phyloP scores from a whole-genome alignment of 495 filamentous ascomycete genomes.

The Terfezia claveryi region DNA sequence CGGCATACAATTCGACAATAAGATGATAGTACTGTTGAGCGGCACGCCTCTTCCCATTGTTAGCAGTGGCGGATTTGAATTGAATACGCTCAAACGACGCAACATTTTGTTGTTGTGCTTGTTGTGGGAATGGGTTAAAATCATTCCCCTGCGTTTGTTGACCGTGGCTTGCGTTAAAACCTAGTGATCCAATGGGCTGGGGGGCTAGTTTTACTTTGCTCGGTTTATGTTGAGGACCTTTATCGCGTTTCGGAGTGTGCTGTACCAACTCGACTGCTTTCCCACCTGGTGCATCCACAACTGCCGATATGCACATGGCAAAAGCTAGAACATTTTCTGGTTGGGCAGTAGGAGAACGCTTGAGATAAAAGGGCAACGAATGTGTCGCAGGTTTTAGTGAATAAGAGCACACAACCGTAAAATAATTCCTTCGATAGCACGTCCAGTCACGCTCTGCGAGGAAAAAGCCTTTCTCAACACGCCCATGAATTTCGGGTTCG shows the following conservation, averaged over 20 bases:
- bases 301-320: slow-evolving; percentile 70
- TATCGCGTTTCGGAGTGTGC: slow-evolving; percentile 88
- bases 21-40: slow-evolving; percentile 90
- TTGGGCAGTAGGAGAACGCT: slow-evolving; percentile 15
- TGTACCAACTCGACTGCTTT: slow-evolving; percentile 77
- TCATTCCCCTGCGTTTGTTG: neutral
- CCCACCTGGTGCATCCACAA: slow-evolving; percentile 53
- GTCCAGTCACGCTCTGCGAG: slow-evolving; percentile 74
- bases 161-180: slow-evolving; percentile 2
- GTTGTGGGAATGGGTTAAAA: neutral
- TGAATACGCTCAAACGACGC: slow-evolving; percentile 83
- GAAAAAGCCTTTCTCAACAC: slow-evolving; percentile 89
- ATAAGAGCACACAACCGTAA: slow-evolving; percentile 69
- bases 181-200: slow-evolving; percentile 24
- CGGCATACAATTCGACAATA: slow-evolving; percentile 69
- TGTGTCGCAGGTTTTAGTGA: slow-evolving; percentile 33
- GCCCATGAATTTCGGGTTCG: slow-evolving; percentile 55
- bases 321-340: slow-evolving; percentile 39
- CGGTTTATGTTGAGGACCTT: slow-evolving; percentile 66
- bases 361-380: slow-evolving; percentile 27
- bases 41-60: slow-evolving; percentile 81
- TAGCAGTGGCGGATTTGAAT: slow-evolving; percentile 88
- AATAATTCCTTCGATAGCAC: slow-evolving; percentile 89
- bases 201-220: slow-evolving; percentile 47
- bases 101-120: slow-evolving; percentile 20